These are phyloP conservation scores for Elsinoe arachidis DNA, from an alignment of 2,329 filamentous ascomycete species.

Conservation along the genomic window DNA sequence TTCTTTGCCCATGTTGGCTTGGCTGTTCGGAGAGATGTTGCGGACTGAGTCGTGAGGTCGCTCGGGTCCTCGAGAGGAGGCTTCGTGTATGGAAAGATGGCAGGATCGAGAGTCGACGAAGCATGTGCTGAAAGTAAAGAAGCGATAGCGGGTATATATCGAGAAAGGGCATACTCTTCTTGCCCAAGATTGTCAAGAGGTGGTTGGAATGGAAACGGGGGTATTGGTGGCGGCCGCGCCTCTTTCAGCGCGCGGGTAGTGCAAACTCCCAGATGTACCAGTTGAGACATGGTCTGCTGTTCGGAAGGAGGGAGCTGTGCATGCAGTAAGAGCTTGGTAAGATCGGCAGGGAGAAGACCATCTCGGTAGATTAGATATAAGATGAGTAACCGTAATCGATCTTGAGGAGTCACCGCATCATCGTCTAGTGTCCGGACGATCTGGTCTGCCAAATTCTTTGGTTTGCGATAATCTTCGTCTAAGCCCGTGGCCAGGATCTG, in stretches of 20 bases:
- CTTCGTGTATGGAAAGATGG: slow-evolving; percentile 41
- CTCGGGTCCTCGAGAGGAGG: slow-evolving; percentile 53
- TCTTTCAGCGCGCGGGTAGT: slow-evolving; percentile 70
- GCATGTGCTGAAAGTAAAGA: slow-evolving; percentile 67
- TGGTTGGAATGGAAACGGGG: slow-evolving; percentile 63
- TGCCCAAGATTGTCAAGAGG: slow-evolving; percentile 43
- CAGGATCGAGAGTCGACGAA: slow-evolving; percentile 34
- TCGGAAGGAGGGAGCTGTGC: slow-evolving; percentile 68
- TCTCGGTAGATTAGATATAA: slow-evolving; percentile 81
- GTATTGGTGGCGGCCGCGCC: slow-evolving; percentile 52
- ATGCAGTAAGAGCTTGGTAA: slow-evolving; percentile 76
- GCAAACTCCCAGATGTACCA: slow-evolving; percentile 73
- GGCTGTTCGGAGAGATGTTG: slow-evolving; percentile 71
- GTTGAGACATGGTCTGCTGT: slow-evolving; percentile 62
- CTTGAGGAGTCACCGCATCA: slow-evolving; percentile 58
- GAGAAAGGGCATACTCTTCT: slow-evolving; percentile 77
- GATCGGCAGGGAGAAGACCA: slow-evolving; percentile 74
- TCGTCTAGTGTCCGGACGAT: slow-evolving; percentile 84
- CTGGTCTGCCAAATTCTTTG: slow-evolving; percentile 80
- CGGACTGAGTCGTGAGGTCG: slow-evolving; percentile 44
- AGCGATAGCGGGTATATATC: slow-evolving; percentile 76
- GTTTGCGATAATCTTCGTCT: slow-evolving; percentile 85
- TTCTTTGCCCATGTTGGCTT: slow-evolving; percentile 94
- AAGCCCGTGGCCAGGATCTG: slow-evolving; percentile 77
- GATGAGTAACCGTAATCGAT: slow-evolving; percentile 76